Conservation (phyloP, 495 filamentous ascomycete genomes). For the Penicillium pulvis region DNA sequence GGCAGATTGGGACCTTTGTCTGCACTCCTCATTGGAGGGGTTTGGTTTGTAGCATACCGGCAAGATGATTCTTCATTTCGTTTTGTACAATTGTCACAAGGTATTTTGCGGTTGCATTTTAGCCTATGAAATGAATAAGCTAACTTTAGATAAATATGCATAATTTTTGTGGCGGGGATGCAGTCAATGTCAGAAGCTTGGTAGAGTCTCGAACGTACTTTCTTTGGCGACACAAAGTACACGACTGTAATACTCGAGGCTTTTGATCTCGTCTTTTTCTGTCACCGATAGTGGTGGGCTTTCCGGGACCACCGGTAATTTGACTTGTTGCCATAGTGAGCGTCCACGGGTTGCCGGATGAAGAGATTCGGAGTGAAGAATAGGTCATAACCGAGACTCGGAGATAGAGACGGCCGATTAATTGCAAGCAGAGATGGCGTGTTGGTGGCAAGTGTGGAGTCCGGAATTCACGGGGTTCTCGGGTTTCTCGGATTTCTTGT, state of each 20-base stretch:
- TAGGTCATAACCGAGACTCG: no score
- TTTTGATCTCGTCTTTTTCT: slow-evolving; percentile 1
- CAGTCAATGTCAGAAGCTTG: no score
- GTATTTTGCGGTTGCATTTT: background rate
- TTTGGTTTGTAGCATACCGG: background rate
- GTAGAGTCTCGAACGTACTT: background rate
- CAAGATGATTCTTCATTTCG: background rate
- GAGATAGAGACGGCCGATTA: background rate
- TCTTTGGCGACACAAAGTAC: background rate
- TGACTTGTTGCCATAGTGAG: background rate
- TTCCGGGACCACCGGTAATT: background rate
- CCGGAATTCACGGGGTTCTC: no score
- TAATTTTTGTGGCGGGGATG: no score
- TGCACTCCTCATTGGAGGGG: background rate
- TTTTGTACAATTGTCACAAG: background rate
- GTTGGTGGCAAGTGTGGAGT: no score
- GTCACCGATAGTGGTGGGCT: background rate
- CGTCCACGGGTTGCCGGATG: background rate
- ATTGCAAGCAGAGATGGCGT: no score
- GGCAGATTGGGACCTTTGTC: background rate
- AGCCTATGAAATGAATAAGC: background rate
- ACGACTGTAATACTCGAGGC: background rate
- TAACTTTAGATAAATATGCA: no score
- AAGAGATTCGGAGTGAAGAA: no score
- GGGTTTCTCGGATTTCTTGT: background rate